These are phyloP conservation scores for Sporothrix mexicana DNA, from an alignment of 2,329 filamentous ascomycete species.

Conservation along the genomic window DNA sequence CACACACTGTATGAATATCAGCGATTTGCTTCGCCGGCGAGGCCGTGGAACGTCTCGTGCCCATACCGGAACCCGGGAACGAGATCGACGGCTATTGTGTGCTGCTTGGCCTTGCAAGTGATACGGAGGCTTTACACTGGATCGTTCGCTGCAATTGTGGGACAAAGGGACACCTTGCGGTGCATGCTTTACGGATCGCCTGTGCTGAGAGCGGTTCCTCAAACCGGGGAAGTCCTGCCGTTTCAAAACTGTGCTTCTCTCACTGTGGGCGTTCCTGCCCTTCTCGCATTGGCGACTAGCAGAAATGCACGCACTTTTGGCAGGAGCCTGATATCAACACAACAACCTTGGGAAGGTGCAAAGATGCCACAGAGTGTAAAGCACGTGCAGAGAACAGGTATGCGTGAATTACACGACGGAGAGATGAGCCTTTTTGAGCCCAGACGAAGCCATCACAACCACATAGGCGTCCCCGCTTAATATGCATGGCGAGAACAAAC, in stretches of 20 bases:
- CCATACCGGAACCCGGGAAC: constrained; percentile 14
- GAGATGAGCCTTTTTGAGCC: not conserved
- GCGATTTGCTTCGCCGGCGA: not conserved
- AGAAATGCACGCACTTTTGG: constrained; percentile 2
- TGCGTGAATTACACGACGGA: not conserved
- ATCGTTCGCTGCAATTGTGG: too few species aligned
- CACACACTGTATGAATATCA: not conserved
- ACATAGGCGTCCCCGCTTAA: not conserved
- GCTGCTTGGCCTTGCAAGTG: not conserved
- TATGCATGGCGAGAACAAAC: constrained; percentile 14
- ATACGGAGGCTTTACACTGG: not conserved
- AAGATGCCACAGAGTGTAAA: not conserved
- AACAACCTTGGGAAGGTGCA: not conserved
- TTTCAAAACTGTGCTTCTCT: constrained; percentile 26
- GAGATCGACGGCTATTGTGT: not conserved
- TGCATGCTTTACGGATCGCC: constrained; percentile 27
- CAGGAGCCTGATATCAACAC: not conserved
- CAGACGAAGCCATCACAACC: not conserved
- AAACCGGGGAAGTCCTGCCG: constrained; percentile 6
- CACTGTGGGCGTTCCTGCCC: not conserved
- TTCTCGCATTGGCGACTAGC: not conserved
- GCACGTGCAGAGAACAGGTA: not conserved
- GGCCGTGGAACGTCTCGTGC: constrained; percentile 20
- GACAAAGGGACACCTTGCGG: not conserved
- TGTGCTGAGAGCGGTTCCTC: constrained; percentile 18